Conservation (phyloP, 2,329 filamentous ascomycete genomes). For the Diaporthe ampelina region DNA sequence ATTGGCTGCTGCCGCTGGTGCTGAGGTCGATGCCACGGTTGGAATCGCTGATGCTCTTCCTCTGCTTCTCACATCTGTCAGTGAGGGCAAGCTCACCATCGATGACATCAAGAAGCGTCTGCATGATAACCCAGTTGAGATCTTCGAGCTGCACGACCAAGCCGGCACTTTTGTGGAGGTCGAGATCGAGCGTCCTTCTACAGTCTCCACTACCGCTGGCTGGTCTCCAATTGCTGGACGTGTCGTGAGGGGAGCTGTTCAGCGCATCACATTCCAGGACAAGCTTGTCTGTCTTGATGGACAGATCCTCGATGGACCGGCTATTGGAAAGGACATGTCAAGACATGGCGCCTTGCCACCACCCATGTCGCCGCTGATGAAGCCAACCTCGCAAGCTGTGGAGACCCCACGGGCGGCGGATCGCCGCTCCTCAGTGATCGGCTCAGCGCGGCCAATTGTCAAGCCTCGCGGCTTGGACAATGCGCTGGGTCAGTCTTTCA, state of each 20-base stretch:
- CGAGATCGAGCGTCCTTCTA: conserved; percentile 80
- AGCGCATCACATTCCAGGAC: conserved; percentile 81
- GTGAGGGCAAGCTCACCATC: conserved; percentile 79
- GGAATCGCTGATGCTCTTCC: conserved; percentile 82
- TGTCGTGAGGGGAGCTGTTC: conserved; percentile 77
- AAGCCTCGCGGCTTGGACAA: conserved; percentile 54
- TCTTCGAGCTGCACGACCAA: conserved; percentile 87
- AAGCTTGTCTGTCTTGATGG: conserved; percentile 83
- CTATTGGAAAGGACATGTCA: conserved; percentile 82
- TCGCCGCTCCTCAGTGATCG: conserved; percentile 52
- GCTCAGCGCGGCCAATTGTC: conserved; percentile 50
- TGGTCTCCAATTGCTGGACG: conserved; percentile 83
- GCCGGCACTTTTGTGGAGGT: conserved; percentile 80
- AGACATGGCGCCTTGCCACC: conserved; percentile 68
- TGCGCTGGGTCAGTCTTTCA: conserved; percentile 47
- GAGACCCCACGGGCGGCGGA: conserved; percentile 45
- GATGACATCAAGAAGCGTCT: conserved; percentile 80
- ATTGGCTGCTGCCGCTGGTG: conserved; percentile 70
- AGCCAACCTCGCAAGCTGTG: conserved; percentile 56
- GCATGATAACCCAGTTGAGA: conserved; percentile 83
- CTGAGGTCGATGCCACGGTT: conserved; percentile 69
- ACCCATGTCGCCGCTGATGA: conserved; percentile 70
- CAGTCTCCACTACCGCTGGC: conserved; percentile 62
- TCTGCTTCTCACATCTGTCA: conserved; percentile 80
- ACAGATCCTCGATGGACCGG: conserved; percentile 67